Evolutionary conservation across 306 rosid species (phyloP).

Genomic region (Prunus salicina): DNA sequence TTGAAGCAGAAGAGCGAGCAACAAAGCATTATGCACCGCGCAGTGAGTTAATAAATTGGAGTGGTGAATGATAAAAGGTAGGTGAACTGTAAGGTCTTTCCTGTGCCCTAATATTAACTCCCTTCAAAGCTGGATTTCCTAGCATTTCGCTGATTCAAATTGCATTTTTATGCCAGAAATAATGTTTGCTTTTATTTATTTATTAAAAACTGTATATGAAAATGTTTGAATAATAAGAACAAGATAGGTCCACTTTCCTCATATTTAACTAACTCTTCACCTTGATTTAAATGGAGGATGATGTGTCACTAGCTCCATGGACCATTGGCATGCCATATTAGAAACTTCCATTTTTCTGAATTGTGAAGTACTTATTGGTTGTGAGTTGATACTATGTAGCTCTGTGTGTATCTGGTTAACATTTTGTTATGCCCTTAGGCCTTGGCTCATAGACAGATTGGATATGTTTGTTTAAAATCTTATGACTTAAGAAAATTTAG

Average conservation of each 20-base stretch:
- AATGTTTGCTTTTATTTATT: too few relatives aligned
- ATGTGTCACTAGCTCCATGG: not conserved
- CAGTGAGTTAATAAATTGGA: constrained; percentile 83
- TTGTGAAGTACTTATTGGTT: not conserved
- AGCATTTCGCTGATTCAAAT: not conserved
- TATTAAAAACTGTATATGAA: not conserved
- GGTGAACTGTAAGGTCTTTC: constrained; percentile 21
- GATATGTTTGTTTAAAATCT: not conserved
- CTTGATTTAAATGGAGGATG: not conserved
- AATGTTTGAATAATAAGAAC: not conserved
- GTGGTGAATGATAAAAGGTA: constrained; percentile 68
- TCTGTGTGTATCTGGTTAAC: not conserved
- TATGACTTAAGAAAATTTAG: not conserved
- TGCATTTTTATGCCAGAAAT: not conserved
- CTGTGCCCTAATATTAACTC: constrained; percentile 5
- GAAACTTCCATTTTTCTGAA: not conserved
- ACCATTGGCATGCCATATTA: not conserved
- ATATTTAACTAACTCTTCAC: not conserved
- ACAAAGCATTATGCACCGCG: constrained; percentile 61
- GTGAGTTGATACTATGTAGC: not conserved
- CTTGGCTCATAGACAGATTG: not conserved
- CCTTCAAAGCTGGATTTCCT: constrained; percentile 1
- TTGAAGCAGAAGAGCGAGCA: constrained; percentile 91
- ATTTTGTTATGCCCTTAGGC: not conserved
- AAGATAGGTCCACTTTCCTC: not conserved